Conservation (phyloP, 257 asterid species). For the Forsythia suspensa region DNA sequence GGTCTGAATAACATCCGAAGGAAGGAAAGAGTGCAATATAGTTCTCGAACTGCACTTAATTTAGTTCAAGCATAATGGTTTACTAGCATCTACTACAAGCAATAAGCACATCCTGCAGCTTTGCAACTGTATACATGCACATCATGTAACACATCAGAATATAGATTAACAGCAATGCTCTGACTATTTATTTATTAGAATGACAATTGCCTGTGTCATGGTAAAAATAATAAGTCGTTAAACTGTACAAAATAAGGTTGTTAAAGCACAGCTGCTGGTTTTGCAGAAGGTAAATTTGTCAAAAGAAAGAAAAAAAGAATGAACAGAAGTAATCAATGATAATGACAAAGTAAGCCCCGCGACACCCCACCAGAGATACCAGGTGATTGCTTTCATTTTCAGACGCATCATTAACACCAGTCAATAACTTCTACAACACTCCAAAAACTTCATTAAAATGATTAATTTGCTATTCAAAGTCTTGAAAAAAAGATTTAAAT, state of each 20-base stretch:
- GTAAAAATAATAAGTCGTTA: not conserved
- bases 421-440: not conserved
- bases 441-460: not conserved
- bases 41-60: not conserved
- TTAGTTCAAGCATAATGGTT: not conserved
- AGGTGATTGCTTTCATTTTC: slow-evolving; percentile 3
- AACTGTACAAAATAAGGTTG: not conserved
- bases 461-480: not conserved
- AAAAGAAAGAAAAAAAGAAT: not conserved
- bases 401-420: not conserved
- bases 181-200: not conserved
- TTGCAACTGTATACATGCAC: slow-evolving; percentile 1
- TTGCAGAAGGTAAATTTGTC: slow-evolving; percentile 10
- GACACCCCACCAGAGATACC: not conserved
- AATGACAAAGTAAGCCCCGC: not conserved
- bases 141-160: not conserved
- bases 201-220: not conserved
- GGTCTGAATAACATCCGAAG: not conserved
- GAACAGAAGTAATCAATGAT: not conserved
- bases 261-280: not conserved
- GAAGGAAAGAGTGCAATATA: not conserved
- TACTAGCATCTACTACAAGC: not conserved
- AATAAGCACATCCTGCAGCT: not conserved
- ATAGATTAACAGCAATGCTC: not conserved
- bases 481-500: not conserved